These are phyloP conservation scores for Circinella umbellata DNA, from an alignment of 371 early-diverging fungal genomes.

Conservation along the genomic window DNA sequence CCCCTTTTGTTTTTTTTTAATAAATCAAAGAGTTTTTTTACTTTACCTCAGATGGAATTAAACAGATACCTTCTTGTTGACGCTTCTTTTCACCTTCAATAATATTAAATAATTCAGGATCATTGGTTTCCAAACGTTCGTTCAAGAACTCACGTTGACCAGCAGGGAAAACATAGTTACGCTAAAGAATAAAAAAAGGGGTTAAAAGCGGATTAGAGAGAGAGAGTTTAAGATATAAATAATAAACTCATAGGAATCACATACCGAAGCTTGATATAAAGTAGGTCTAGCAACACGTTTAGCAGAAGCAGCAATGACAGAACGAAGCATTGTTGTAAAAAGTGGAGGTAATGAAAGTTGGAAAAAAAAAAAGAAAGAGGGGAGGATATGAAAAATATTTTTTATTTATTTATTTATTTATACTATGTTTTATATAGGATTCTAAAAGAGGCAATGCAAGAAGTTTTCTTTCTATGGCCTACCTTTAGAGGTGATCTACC, in stretches of 20 bases:
- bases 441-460: slow-evolving; percentile 39
- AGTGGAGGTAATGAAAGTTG: not conserved
- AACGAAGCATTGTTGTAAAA: slow-evolving; percentile 38
- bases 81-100: slow-evolving; percentile 96
- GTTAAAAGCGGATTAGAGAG: too few relatives aligned
- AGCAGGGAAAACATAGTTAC: slow-evolving; percentile 66
- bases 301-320: slow-evolving; percentile 28
- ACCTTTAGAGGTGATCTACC: slow-evolving; percentile 20
- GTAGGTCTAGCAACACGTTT: slow-evolving; percentile 27
- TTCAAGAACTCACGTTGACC: slow-evolving; percentile 75
- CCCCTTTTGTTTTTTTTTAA: not conserved
- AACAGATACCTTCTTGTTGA: slow-evolving; percentile 91
- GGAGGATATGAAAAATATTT: slow-evolving; percentile 13
- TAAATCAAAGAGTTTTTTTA: not conserved
- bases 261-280: slow-evolving; percentile 30
- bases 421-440: not conserved
- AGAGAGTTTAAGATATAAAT: not conserved
- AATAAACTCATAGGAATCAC: not conserved
- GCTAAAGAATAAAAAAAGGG: slow-evolving; percentile 21
- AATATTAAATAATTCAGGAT: slow-evolving; percentile 95
- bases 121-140: slow-evolving; percentile 70
- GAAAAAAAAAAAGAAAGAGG: slow-evolving; percentile 18
- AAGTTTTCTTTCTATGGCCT: slow-evolving; percentile 9
- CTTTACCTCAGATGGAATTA: slow-evolving; percentile 96
- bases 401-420: slow-evolving; percentile 12